Evolutionary conservation across 108 stramenopile genomes (phyloP), one percentile per base, ranked within the genome.

Genomic region (Cafeteria roenbergensis): DNA sequence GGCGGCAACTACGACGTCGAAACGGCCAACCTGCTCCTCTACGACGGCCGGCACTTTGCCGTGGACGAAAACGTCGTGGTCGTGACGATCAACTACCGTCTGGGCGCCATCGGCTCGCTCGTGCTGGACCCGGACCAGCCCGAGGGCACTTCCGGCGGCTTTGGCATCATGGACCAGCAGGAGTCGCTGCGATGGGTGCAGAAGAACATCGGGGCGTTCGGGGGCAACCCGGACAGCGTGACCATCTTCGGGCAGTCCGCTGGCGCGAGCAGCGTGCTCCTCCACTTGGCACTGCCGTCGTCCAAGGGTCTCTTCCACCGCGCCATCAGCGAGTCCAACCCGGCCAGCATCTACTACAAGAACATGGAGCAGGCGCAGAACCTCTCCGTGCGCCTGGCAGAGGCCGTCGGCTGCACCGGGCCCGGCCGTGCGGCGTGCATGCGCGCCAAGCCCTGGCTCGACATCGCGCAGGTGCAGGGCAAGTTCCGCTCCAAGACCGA

Each of bases 231-330:
- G 22, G 58, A 26, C 21, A 36, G 70, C 1, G 77, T 78, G n/a
- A 78, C 75, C 1, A 52, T 78, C 24, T 76, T 78, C 35, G 77
- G 77, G n/a, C 75, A 78, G 68, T 73, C 72, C 4, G 77, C 77
- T 12, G 77, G 77, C 0, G 76, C 74, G 42, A 76, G 75, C 70
- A 68, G 58, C 4, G 71, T 75, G 34, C 74, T 67, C 12, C 66
- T 69, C 57, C 76, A 77, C 53, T 17, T 77, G 52, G 58, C 68
- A 17, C 25, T 17, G 42, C 42, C 42, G 12, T 17, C 42, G 12
- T 48, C 42, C 12, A 31, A 35, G 53, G 54, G 54, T 24, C 64
- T 65, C 24, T 86, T 86, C 70, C 80, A 81, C 34, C 62, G 72
- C 24, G 86, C 78, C 9, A 81, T 83, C 29, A 73, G 84, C 55